Percentiles rank a stretch among this genome's conserved stretches.
Evolutionary conservation across 2,329 filamentous ascomycete species (phyloP).

Genomic region (Claviceps sp.): DNA sequence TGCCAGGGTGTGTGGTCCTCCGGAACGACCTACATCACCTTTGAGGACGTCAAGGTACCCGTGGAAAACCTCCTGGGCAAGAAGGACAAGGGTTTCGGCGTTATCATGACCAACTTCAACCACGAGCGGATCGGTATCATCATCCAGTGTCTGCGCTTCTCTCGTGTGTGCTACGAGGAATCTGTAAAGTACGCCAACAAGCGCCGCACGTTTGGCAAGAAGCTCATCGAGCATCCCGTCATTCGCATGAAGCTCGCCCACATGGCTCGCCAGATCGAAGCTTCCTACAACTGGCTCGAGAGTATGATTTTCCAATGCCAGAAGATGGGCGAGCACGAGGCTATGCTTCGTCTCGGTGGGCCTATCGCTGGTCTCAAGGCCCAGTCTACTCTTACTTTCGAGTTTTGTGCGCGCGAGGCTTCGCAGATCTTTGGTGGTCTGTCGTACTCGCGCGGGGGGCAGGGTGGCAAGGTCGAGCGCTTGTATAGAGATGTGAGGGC

Average conservation of each 20-base stretch:
- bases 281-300: conserved; percentile 94
- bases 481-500: conserved; percentile 91
- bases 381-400: conserved; percentile 85
- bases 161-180: conserved; percentile 94
- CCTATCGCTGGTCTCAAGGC: conserved; percentile 91
- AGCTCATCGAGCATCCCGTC: conserved; percentile 90
- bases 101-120: conserved; percentile 99
- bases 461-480: conserved; percentile 89
- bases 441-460: conserved; percentile 82
- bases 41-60: conserved; percentile 97
- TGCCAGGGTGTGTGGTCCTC: conserved; percentile 95
- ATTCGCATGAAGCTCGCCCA: conserved; percentile 96
- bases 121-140: conserved; percentile 98
- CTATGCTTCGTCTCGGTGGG: conserved; percentile 89
- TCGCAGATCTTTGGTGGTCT: conserved; percentile 95
- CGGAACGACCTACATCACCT: conserved; percentile 94
- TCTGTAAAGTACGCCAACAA: conserved; percentile 95
- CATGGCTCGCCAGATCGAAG: conserved; percentile 97
- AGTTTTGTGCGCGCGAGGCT: conserved; percentile 94
- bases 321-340: conserved; percentile 86
- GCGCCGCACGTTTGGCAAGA: conserved; percentile 91
- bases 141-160: conserved; percentile 92
- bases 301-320: conserved; percentile 87
- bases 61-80: conserved; percentile 98
- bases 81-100: conserved; percentile 95